Base-by-base conservation (phyloP, 2,329 filamentous ascomycete species). In the Monosporascus sp. region DNA sequence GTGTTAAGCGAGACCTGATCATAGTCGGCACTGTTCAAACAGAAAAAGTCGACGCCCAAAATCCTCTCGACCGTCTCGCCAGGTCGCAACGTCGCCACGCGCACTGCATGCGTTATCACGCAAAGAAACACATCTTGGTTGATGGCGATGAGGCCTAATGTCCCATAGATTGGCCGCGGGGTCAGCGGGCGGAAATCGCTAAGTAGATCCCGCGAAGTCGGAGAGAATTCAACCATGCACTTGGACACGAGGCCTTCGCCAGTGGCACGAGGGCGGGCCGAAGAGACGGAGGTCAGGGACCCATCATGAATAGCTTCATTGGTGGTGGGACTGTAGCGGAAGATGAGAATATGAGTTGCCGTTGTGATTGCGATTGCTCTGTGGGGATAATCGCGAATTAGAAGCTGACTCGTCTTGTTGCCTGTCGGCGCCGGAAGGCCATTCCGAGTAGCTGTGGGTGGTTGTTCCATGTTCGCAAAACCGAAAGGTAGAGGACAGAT, bases 1-100 rank as follows among this genome's bases (percentile, higher is more conserved):
- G 75, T 67, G 56, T 85, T 83, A 15, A 80, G 64, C 9, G 77
- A 75, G 27, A 92, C 81, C 69, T 91, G 81, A 70, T 97, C 94
- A 71, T 95, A 97, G 60, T 90, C 85, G 41, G 87, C 78, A 63
- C 87, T 88, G 69, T 90, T 97, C 55, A 99, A 75, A 67, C 94
- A 97, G 74, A 96, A 90, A 69, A 97, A 97, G 60, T 94, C 89
- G 54, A 97, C 93, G 20, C 82, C 85, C 55, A 86, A 80, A 63
- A 97, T 97, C 69, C 86, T 86, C 72, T 94, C 89, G 24, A 97
- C 87, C 4, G 88, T 93, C 76, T 97, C 93, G 47, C 90, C 90
- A 0, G 91, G 91, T 48, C 91, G 81, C 48, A 97, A 80, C 1
- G 84, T 90, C 17, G 92, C 93, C 6, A 92, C 90, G 57, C 86